A percentile compares a stretch with the other conserved stretches of the same genome.
Evolutionary conservation across 805 yeast genomes (phyloP).

Genomic region (Zygoascus bituminiphila): DNA sequence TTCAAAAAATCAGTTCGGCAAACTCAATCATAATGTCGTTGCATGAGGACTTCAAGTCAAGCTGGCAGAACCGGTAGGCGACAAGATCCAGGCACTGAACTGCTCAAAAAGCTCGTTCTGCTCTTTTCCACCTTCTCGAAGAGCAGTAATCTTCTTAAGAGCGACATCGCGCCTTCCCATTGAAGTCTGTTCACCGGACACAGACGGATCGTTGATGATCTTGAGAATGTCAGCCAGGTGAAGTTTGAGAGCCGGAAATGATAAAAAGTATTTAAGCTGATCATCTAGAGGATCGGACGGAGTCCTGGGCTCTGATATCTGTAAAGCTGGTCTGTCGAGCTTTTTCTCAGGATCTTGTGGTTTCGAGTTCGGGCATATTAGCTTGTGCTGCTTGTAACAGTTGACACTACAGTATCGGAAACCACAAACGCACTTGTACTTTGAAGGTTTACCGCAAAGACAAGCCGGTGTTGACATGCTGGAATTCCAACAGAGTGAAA

Average conservation of each 20-base stretch:
- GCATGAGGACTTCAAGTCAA: no score
- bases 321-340: neutral
- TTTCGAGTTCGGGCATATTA: slow-evolving; percentile 23
- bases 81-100: slow-evolving; percentile 27
- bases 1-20: no score
- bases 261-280: slow-evolving; percentile 28
- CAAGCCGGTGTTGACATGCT: no score
- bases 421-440: slow-evolving; percentile 1
- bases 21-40: no score
- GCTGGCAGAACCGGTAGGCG: no score
- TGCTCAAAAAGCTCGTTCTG: slow-evolving; percentile 65
- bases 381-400: slow-evolving; percentile 46
- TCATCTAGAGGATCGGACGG: neutral
- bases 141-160: slow-evolving; percentile 48
- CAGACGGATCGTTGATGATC: slow-evolving; percentile 39
- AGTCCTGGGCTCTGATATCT: no score
- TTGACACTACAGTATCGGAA: slow-evolving; percentile 41
- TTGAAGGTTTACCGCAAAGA: neutral
- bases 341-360: neutral
- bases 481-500: no score
- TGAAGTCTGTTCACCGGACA: slow-evolving; percentile 41
- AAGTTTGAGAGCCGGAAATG: slow-evolving; percentile 45
- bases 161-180: slow-evolving; percentile 56
- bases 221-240: slow-evolving; percentile 45
- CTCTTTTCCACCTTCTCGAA: slow-evolving; percentile 58